Evolutionary conservation across 306 rosid species (phyloP).

Genomic region (Macrotyloma uniflorum): DNA sequence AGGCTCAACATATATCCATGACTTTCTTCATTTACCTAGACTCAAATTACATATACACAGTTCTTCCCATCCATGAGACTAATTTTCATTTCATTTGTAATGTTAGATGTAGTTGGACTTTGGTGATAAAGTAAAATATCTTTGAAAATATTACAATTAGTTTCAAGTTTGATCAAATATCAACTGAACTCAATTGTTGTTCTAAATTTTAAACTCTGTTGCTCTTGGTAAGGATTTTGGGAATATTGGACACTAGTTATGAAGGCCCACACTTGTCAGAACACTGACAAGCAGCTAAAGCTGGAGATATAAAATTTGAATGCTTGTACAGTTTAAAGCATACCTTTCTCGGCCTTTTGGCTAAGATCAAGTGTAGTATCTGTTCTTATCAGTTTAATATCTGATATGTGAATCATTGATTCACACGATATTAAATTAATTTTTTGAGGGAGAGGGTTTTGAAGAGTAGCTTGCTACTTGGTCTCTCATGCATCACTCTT

Average conservation of each 20-base stretch:
- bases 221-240: neutral
- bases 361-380: constrained; percentile 47
- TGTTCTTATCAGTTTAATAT: constrained; percentile 45
- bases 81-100: too few relatives aligned
- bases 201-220: too few relatives aligned
- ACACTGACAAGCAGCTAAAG: neutral
- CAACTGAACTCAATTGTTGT: too few relatives aligned
- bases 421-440: constrained; percentile 28
- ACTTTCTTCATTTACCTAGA: too few relatives aligned
- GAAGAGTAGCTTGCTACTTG: constrained; percentile 25
- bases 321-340: rapidly evolving
- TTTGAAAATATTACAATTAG: too few relatives aligned
- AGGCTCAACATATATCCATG: too few relatives aligned
- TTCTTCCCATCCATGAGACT: too few relatives aligned
- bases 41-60: too few relatives aligned
- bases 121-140: too few relatives aligned
- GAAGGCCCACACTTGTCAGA: neutral
- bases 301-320: neutral
- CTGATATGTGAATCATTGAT: constrained; percentile 27
- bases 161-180: too few relatives aligned
- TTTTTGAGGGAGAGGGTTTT: neutral
- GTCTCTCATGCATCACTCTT: neutral
- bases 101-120: too few relatives aligned
- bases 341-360: constrained; percentile 44
- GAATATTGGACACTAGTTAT: neutral